Conservation (phyloP, 345 rosid species). For the Pseudoturritis turrita region DNA sequence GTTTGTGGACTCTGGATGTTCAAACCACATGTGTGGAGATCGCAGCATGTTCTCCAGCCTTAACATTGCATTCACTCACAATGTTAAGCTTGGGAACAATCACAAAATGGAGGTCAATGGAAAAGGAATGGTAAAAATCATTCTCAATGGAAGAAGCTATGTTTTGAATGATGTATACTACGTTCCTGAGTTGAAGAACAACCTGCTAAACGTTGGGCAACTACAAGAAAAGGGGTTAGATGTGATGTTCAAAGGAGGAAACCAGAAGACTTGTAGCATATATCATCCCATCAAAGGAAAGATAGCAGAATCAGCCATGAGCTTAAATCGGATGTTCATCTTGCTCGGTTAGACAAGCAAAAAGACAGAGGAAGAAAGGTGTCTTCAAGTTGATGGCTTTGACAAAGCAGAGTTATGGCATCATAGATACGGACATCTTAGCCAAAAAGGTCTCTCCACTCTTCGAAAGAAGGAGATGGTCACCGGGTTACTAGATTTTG, state of each 20-base stretch:
- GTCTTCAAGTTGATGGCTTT: background rate
- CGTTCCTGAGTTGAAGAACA: background rate
- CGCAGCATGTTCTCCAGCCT: too few relatives aligned
- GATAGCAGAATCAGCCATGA: background rate
- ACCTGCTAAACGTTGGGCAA: background rate
- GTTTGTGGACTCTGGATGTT: too few relatives aligned
- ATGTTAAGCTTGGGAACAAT: too few relatives aligned
- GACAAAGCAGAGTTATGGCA: too few relatives aligned
- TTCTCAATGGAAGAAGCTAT: background rate
- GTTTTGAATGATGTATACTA: background rate
- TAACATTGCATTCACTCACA: too few relatives aligned
- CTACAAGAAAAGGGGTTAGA: background rate
- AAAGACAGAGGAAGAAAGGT: background rate
- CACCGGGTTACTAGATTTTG: background rate
- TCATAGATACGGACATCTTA: background rate
- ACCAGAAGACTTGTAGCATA: background rate
- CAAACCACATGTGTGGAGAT: too few relatives aligned
- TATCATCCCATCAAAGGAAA: background rate
- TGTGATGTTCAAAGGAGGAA: background rate
- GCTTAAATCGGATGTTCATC: background rate
- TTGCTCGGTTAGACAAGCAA: background rate
- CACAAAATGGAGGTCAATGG: too few relatives aligned
- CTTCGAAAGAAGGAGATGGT: background rate
- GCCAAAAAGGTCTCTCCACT: background rate
- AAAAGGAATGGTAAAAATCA: background rate